Percentiles rank a stretch among this genome's conserved stretches.
Conservation (phyloP, 257 asterid species). For the Oldenlandia corymbosa region DNA sequence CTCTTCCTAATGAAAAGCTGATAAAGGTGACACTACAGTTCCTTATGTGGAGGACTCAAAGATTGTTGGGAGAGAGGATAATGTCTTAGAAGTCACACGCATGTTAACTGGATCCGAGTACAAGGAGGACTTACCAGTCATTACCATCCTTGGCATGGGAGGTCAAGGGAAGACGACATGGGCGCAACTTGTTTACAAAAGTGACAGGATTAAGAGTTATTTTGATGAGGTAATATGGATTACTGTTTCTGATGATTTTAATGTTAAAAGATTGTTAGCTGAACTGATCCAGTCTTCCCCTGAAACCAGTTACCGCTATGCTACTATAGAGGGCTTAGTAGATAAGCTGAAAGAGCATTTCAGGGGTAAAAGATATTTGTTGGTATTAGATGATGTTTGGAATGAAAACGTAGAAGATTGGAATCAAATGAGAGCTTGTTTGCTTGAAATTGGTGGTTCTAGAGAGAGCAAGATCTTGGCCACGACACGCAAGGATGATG, state of each 20-base stretch:
- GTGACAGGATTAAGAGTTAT: not conserved
- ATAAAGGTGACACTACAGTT: not conserved
- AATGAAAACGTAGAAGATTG: not conserved
- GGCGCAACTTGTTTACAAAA: slow-evolving; percentile 7
- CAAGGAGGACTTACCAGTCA: not conserved
- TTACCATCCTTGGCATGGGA: slow-evolving; percentile 18
- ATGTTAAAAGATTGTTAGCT: slow-evolving; percentile 3
- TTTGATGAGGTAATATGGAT: slow-evolving; percentile 17
- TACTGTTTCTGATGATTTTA: slow-evolving; percentile 13
- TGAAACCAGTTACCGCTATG: not conserved
- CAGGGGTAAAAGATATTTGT: slow-evolving; percentile 6
- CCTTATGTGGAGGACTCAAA: not conserved
- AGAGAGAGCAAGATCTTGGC: slow-evolving; percentile 19
- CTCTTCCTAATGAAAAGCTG: not conserved
- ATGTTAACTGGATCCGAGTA: not conserved
- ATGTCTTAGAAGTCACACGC: not conserved
- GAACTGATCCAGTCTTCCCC: not conserved
- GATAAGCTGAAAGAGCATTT: slow-evolving; percentile 4
- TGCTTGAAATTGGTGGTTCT: slow-evolving; percentile 11
- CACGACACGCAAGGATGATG: slow-evolving; percentile 13
- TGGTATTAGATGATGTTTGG: slow-evolving; percentile 25
- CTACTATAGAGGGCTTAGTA: slow-evolving; percentile 11
- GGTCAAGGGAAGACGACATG: slow-evolving; percentile 21
- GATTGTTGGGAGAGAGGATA: not conserved
- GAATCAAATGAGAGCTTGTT: slow-evolving; percentile 3